Base-by-base conservation (phyloP, 2,329 filamentous ascomycete genomes). In the Colletotrichum eremochloae region DNA sequence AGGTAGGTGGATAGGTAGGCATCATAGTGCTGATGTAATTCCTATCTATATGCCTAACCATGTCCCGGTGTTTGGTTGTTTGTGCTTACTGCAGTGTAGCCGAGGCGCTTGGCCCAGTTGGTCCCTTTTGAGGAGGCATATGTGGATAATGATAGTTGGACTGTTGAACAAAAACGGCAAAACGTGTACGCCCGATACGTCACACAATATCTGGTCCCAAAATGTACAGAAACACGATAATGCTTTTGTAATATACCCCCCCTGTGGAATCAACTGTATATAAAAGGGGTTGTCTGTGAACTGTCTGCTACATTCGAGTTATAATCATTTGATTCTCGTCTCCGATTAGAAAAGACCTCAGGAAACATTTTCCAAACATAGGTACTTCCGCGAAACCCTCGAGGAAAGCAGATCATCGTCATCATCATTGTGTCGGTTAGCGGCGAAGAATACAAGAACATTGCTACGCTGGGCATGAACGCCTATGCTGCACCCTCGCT, bases 401-500 rank as follows among this genome's bases (percentile, higher is more conserved):
- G 8, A 56, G 53, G 2, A 24, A 33, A 57, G 1, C 33, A 57
- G 36, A 33, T 20, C 50, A 50, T 9, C 38, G 65, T 61, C 20
- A n/a, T n/a, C 46, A 44, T 14, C 40, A 63, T 62, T 18, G 71
- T 73, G 71, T 66, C 71, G 18, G 48, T 70, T 36, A 71, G 36
- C 3, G 71, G 71, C 56, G 61, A 73, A 52, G 71, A 73, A 55
- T 71, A 67, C 62, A 73, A 73, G 67, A 71, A 73, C 24, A 62
- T 71, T 4, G 50, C 55, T 40, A 44, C 67, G 38, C 57, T 63
- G 56, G 72, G 72, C 71, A 85, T 86, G 83, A 75, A 75, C 48
- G 80, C 80, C 52, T 86, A 86, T 72, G 78, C 80, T 52, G 83
- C 81, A 6, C 82, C 84, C 1, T 85, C 83, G 18, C 80, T 87